Base-by-base conservation (phyloP, 176 grass and related monocot species). In the Juncus effusus region DNA sequence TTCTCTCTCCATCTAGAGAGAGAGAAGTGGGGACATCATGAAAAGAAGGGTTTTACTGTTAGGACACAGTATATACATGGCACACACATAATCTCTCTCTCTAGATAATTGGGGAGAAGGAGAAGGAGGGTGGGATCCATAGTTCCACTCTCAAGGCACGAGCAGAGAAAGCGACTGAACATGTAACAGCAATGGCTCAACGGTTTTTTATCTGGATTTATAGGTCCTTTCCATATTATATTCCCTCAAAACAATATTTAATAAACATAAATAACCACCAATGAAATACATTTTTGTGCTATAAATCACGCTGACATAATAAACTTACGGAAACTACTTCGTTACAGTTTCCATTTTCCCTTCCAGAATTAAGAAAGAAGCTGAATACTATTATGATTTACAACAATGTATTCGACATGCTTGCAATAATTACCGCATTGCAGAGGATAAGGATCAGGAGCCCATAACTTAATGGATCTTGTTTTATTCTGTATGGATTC, bases 81-180 rank as follows among this genome's bases (percentile, higher is more conserved):
- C 19, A 28, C 19, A 28, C 19, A 13, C 19, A 35, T 37, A 13
- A 45, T 39, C 49, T 66, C 63, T 51, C n/a, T 64, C 62, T 64
- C 64, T 40, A 13, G 16, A 49, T 56, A 38, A 56, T 38, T 38
- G 13, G 65, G 55, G 13, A 54, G 54, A 58, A 56, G 53, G 54
- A 56, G 3, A 39, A 56, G 67, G 41, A 56, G 67, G 41, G 67
- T 71, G 67, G 67, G 67, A 58, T 37, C 67, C 54, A 71, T 54
- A 59, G 54, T 59, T 45, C 67, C 52, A 71, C 67, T 57, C 67
- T 70, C 67, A 70, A 57, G 67, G 67, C 72, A 75, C 60, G 14
- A 14, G 57, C 36, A 53, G 38, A 38, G 74, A 77, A 67, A 77
- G 74, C 74, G 74, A 77, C 74, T 36, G 19, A 28, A 28, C 19